Evolutionary conservation across 257 asterid species (phyloP).

Genomic region (Striga asiatica): DNA sequence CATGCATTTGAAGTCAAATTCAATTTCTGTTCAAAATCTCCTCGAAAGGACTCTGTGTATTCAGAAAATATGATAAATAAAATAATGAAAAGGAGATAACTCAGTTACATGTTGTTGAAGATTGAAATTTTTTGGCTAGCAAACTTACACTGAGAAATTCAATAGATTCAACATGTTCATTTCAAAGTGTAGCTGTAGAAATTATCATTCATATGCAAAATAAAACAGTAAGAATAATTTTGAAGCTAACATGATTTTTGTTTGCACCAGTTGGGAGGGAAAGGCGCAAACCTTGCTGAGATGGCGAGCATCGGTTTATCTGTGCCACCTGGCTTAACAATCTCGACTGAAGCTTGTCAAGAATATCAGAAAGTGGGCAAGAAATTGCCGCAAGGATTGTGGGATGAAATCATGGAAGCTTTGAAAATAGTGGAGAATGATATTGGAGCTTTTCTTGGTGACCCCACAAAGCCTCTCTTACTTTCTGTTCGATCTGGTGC

Average conservation of each 20-base stretch:
- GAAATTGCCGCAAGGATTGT: slow-evolving; percentile 56
- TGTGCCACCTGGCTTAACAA: slow-evolving; percentile 92
- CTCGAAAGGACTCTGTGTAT: no score
- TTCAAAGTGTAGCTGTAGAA: no score
- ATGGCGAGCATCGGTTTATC: slow-evolving; percentile 97
- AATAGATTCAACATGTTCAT: no score
- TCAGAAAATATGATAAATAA: no score
- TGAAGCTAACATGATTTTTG: not conserved
- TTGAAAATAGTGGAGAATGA: slow-evolving; percentile 54
- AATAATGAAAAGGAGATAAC: no score
- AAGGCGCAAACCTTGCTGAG: slow-evolving; percentile 98
- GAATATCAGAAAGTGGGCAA: slow-evolving; percentile 72
- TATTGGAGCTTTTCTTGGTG: slow-evolving; percentile 76
- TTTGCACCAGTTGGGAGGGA: slow-evolving; percentile 66
- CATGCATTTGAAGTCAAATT: no score
- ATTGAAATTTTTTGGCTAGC: no score
- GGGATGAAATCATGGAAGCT: slow-evolving; percentile 81
- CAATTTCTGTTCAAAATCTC: no score
- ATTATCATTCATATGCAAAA: no score
- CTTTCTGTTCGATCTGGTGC: slow-evolving; percentile 93
- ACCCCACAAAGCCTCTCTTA: slow-evolving; percentile 77
- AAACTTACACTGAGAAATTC: no score
- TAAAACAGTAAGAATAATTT: not conserved
- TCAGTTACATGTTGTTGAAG: no score
- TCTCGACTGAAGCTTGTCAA: slow-evolving; percentile 93